Percentiles rank a stretch among this genome's conserved stretches.
Evolutionary conservation across 805 yeast species (phyloP).

Genomic region (Citeromyces matritensis): DNA sequence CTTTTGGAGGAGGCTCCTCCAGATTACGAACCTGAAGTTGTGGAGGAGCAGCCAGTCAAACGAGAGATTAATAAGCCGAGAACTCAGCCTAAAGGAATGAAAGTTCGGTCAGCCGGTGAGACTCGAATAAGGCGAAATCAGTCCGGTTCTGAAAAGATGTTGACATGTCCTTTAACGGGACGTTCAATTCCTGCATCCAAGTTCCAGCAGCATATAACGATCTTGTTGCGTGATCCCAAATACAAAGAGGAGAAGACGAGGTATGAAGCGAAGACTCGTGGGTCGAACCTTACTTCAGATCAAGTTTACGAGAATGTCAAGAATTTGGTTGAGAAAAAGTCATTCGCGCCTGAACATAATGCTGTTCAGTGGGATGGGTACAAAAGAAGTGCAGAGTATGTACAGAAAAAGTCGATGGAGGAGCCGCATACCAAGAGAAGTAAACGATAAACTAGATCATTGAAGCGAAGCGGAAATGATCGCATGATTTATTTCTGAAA

Average conservation of each 20-base stretch:
- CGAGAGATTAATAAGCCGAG: slow-evolving; percentile 3
- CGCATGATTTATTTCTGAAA: no score
- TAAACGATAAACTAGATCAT: slow-evolving; percentile 10
- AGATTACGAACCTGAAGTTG: slow-evolving; percentile 12
- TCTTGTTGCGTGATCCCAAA: slow-evolving; percentile 62
- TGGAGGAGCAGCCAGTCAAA: slow-evolving; percentile 1
- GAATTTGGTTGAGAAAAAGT: slow-evolving; percentile 11
- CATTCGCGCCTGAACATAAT: slow-evolving; percentile 5
- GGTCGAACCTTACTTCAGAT: slow-evolving; percentile 31
- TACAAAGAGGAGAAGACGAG: slow-evolving; percentile 55
- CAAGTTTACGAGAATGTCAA: slow-evolving; percentile 53
- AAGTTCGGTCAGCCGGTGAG: slow-evolving; percentile 58
- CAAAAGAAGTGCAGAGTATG: slow-evolving; percentile 9
- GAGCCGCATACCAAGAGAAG: slow-evolving; percentile 9
- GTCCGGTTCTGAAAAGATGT: slow-evolving; percentile 14
- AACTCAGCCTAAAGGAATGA: slow-evolving; percentile 31
- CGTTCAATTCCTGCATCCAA: slow-evolving; percentile 52
- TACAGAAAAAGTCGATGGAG: slow-evolving; percentile 7
- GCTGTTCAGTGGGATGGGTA: slow-evolving; percentile 18
- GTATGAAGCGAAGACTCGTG: slow-evolving; percentile 31
- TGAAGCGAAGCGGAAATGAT: no score
- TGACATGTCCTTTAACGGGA: slow-evolving; percentile 73
- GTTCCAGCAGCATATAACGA: slow-evolving; percentile 58
- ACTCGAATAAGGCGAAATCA: slow-evolving; percentile 29
- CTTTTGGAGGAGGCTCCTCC: slow-evolving; percentile 27